Conservation (phyloP, 768 basidiomycete genomes). For the Naganishia vishniacii region DNA sequence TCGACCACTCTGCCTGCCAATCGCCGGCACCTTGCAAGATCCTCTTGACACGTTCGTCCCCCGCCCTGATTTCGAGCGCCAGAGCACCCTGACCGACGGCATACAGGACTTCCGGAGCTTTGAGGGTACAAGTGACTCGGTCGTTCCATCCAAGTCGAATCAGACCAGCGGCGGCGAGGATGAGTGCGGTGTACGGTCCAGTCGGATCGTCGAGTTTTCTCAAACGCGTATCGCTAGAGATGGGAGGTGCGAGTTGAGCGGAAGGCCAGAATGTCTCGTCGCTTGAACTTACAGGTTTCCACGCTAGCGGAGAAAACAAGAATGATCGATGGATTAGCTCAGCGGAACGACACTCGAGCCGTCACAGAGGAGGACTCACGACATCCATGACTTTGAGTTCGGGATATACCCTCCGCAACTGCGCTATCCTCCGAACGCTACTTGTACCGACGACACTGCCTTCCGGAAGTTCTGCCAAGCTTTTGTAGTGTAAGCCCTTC, state of each 20-base stretch:
- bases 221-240: conserved; percentile 59
- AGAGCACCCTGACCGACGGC: conserved; percentile 95
- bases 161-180: conserved; percentile 90
- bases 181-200: conserved; percentile 74
- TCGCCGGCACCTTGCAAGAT: conserved; percentile 68
- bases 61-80: conserved; percentile 67
- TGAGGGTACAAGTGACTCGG: conserved; percentile 71
- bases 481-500: conserved; percentile 63
- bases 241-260: background rate
- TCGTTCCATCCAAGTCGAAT: conserved; percentile 62
- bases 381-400: conserved; percentile 75
- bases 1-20: conserved; percentile 68
- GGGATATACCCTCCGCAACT: conserved; percentile 72
- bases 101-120: conserved; percentile 62
- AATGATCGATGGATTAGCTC: no score
- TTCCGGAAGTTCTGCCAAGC: conserved; percentile 72
- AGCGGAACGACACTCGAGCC: no score
- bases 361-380: conserved; percentile 20
- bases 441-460: conserved; percentile 93
- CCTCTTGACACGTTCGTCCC: conserved; percentile 59
- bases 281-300: conserved; percentile 71
- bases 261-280: background rate
- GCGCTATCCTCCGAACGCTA: conserved; percentile 85
- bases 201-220: conserved; percentile 79
- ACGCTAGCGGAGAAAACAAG: conserved; percentile 45